A percentile compares a stretch with the other conserved stretches of the same genome.
Conservation (phyloP, 345 rosid species). For the Brassica carinata region DNA sequence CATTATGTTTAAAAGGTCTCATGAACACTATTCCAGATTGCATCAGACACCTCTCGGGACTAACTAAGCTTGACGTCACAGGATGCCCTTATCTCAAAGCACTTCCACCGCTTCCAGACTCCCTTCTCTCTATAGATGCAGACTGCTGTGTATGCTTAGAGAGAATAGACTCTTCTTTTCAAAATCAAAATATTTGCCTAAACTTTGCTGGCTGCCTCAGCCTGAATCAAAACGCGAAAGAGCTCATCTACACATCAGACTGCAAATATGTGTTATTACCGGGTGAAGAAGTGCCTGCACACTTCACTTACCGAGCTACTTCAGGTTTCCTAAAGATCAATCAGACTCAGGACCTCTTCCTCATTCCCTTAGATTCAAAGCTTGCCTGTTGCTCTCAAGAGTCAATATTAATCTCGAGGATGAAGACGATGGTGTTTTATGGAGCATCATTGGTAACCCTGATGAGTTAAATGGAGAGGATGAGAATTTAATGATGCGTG, state of each 20-base stretch:
- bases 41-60: not conserved
- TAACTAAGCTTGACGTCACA: not conserved
- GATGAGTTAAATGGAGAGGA: not conserved
- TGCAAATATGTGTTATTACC: not conserved
- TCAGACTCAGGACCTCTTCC: not conserved
- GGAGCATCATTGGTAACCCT: not conserved
- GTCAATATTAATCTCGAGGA: not conserved
- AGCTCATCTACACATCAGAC: not conserved
- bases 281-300: not conserved
- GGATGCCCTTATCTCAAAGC: not conserved
- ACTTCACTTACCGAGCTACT: not conserved
- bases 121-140: not conserved
- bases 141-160: not conserved
- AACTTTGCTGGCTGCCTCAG: not conserved
- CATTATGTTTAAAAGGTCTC: not conserved
- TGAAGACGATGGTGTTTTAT: not conserved
- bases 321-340: constrained; percentile 1
- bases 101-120: not conserved
- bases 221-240: not conserved
- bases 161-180: not conserved
- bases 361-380: not conserved
- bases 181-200: not conserved
- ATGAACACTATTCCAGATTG: not conserved
- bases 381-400: constrained; percentile 18
- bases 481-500: not conserved